Evolutionary conservation across 495 filamentous ascomycete species (phyloP), one percentile per base, ranked within the genome.

Genomic region (Penicillium alfredii): DNA sequence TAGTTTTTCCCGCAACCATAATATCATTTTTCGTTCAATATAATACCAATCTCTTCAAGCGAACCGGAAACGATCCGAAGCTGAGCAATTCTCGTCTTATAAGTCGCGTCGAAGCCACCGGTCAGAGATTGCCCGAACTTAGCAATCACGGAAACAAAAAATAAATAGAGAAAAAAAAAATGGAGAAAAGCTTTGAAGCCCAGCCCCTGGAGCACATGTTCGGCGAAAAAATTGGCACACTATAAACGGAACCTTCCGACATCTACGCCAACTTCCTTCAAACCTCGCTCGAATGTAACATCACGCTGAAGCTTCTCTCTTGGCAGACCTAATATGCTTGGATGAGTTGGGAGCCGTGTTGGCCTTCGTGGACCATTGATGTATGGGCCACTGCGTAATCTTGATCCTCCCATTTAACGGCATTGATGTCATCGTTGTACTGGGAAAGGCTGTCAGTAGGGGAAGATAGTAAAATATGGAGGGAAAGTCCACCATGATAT

Each of bases 331-430:
- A 81, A 54, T 17, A 81, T 58, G 20, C 66, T 71, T 0, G 77
- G 75, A 35, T 81, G 76, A 0, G 63, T 47, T 42, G 80, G 77
- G 51, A 78, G n/a, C 64, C 69, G 78, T 73, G 23, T 63, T 51
- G 3, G 72, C 73, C 53, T n/a, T 82, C 79, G 42, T 81, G 76
- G 1, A 60, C 53, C 71, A 81, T 80, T 14, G 69, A 68, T 4
- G 49, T 46, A 17, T 72, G 66, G 4, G 75, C 79, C 11, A 65
- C 69, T 1, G 30, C 33, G 47, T 82, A 81, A 44, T 83, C 79
- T 0, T 48, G 38, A 0, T 66, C 63, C 0, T 34, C 56, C 75
- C 77, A 82, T 30, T 64, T 54, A 4, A 55, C 52, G 1, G 67
- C 66, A 2, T 61, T 42, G 7, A 70, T 50, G 21, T 81, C 71